These are phyloP conservation scores for Scorias spongiosa DNA, from an alignment of 2,329 filamentous ascomycete genomes.

Conservation along the genomic window DNA sequence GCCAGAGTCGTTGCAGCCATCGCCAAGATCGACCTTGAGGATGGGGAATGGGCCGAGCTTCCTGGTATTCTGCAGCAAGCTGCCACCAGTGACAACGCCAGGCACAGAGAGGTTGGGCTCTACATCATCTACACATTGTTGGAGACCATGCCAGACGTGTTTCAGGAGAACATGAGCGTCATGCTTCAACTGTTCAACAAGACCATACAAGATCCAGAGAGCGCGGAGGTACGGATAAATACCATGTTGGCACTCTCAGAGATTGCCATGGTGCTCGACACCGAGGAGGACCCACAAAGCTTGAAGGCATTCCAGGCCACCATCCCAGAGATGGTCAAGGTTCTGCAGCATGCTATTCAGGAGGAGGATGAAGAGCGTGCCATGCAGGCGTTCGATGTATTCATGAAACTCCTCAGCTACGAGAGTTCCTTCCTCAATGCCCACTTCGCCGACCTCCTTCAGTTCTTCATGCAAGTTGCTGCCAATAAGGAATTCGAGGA, in stretches of 20 bases:
- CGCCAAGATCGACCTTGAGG: constrained; percentile 70
- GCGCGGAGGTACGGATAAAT: constrained; percentile 85
- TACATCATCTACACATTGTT: constrained; percentile 89
- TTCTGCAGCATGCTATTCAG: constrained; percentile 72
- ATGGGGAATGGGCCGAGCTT: constrained; percentile 73
- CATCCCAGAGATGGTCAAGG: constrained; percentile 75
- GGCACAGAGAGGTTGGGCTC: constrained; percentile 76
- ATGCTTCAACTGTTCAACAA: constrained; percentile 72
- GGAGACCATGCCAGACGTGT: constrained; percentile 72
- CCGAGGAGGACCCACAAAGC: constrained; percentile 64
- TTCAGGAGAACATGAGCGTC: constrained; percentile 63
- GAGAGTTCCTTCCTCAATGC: constrained; percentile 69
- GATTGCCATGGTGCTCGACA: constrained; percentile 72
- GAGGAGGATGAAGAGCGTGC: constrained; percentile 64
- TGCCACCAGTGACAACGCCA: constrained; percentile 56
- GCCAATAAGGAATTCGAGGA: constrained; percentile 64
- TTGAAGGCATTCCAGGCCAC: constrained; percentile 64
- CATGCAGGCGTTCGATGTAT: constrained; percentile 86
- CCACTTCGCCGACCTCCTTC: constrained; percentile 78
- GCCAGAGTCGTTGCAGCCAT: constrained; percentile 79
- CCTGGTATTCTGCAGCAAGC: constrained; percentile 67
- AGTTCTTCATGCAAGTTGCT: constrained; percentile 85
- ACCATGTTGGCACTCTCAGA: constrained; percentile 82
- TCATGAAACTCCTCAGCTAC: constrained; percentile 86
- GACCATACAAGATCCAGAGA: constrained; percentile 82